Conservation (phyloP, 768 basidiomycete genomes). For the Pulveroboletus ravenelii region DNA sequence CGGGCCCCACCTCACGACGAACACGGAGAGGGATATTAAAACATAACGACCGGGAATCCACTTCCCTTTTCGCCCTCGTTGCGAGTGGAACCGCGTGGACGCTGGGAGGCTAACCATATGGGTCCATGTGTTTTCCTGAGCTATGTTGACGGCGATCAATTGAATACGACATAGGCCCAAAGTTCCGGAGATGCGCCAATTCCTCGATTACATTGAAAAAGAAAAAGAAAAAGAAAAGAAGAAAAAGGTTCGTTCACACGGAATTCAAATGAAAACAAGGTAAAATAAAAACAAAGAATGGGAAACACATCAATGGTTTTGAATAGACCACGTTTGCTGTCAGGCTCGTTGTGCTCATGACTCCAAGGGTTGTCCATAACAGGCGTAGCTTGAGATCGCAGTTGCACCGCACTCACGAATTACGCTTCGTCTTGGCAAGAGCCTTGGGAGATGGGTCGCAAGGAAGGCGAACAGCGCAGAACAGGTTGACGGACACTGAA, state of each 20-base stretch:
- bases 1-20: conserved; percentile 5
- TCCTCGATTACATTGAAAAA: conserved; percentile 7
- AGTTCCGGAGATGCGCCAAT: conserved; percentile 23
- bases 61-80: not conserved
- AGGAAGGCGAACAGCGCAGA: too few species aligned
- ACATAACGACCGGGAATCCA: conserved; percentile 13
- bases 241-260: conserved; percentile 21
- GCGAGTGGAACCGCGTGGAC: conserved; percentile 24
- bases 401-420: not conserved
- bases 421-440: not conserved
- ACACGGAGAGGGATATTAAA: conserved; percentile 9
- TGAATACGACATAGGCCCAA: conserved; percentile 28
- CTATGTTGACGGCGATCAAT: conserved; percentile 34
- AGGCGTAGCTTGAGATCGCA: conserved; percentile 2
- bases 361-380: conserved; percentile 11
- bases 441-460: too few species aligned
- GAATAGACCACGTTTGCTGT: not conserved
- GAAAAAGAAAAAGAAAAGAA: not conserved
- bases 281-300: conserved; percentile 18
- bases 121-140: conserved; percentile 27
- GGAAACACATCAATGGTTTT: conserved; percentile 8
- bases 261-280: conserved; percentile 8
- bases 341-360: conserved; percentile 1
- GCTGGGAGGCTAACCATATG: conserved; percentile 28
- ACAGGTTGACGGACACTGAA: conserved; percentile 20